Conservation (phyloP, 768 basidiomycete species). For the Boletus reticuloceps region DNA sequence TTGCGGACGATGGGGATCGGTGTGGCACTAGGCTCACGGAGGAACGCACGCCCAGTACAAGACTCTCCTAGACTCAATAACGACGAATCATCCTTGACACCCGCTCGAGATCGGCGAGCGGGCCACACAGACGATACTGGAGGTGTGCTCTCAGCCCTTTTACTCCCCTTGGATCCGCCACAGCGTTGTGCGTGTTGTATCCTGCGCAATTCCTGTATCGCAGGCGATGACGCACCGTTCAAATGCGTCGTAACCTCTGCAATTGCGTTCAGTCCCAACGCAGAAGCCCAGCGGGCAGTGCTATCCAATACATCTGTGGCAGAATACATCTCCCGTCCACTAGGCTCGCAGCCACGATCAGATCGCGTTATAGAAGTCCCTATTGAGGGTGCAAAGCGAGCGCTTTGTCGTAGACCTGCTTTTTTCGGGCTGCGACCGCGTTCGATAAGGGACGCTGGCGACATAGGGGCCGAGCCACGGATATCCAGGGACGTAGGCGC, state of each 20-base stretch:
- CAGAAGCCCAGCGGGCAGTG: conserved; percentile 30
- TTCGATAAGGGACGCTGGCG: conserved; percentile 23
- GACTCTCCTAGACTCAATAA: conserved; percentile 6
- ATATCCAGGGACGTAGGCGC: conserved; percentile 26
- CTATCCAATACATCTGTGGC: conserved; percentile 23
- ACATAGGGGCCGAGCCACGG: conserved; percentile 20
- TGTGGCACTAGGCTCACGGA: conserved; percentile 25
- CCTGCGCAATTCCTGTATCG: conserved; percentile 20
- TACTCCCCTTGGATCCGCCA: conserved; percentile 1
- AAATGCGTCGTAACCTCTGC: conserved; percentile 21
- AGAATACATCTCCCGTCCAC: conserved; percentile 17
- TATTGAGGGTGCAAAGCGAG: conserved; percentile 22
- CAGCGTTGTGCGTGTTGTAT: conserved; percentile 10
- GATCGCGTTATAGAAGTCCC: conserved; percentile 25
- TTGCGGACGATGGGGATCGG: conserved; percentile 24
- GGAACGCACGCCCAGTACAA: conserved; percentile 17
- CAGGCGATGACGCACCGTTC: conserved; percentile 14
- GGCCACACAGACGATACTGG: conserved; percentile 25
- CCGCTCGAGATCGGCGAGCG: conserved; percentile 7
- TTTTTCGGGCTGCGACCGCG: conserved; percentile 29
- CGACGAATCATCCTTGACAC: conserved; percentile 9
- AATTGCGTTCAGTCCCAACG: conserved; percentile 18
- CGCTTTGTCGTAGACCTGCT: conserved; percentile 1
- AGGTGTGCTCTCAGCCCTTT: conserved; percentile 31
- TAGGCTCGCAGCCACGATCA: conserved; percentile 19